Base-by-base conservation (phyloP, 306 rosid genomes). In the Cercis canadensis region DNA sequence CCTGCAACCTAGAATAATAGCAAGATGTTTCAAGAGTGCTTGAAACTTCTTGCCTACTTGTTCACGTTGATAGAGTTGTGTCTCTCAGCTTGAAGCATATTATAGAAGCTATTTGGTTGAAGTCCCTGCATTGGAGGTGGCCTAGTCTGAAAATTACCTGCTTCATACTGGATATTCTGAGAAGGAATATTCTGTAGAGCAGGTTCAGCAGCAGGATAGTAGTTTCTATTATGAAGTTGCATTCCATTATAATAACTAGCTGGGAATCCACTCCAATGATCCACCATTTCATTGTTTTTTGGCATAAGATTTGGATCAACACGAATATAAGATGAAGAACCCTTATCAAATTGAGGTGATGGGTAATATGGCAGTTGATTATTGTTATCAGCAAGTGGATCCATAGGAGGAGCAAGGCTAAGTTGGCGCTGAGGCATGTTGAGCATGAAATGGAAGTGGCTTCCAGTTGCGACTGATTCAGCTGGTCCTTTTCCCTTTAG, bases 81-180 rank as follows among this genome's bases (percentile, higher is more conserved):
- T 4, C 2, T 19, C 55, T 36, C 11, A 46, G 19, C n/a, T 34
- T 69, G 60, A 59, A 59, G 21, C 50, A 17, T 18, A 32, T 40
- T 51, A 12, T 39, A 29, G 32, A 53, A 43, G 29, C 34, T 51
- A 24, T 62, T 17, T 5, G 10, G 24, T 8, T 62, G 71, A 44
- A 52, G 11, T 69, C 21, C 66, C 4, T 69, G 76, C 60, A 43
- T 0, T 13, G 34, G 10, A 33, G 53, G 52, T 6, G 36, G 57
- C 14, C 51, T 16, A 6, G 40, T n/a, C 34, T 24, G 65, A 16
- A 52, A 19, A 6, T 5, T 5, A 31, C 33, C 15, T 60, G 55
- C 58, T 43, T 41, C 65, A 12, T 53, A 63, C 12, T 69, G 66
- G 66, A 76, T 24, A 47, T 56, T 58, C 24, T 47, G 13, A 19